phyloP scores from a whole-genome alignment of 1,284 basidiomycete genomes.

The Termitomyces sp. region DNA sequence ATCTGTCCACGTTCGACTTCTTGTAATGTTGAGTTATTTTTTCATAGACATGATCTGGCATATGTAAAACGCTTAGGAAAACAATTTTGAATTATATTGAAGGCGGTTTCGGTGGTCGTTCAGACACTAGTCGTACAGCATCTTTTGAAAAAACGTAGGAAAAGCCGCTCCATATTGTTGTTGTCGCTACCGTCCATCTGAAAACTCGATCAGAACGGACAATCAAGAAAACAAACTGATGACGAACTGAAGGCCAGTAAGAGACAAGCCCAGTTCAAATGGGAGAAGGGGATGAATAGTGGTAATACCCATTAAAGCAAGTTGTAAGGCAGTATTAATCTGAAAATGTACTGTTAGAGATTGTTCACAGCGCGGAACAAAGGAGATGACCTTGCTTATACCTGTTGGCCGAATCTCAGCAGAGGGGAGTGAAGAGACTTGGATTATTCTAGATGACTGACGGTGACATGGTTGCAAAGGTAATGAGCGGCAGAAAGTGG shows the following conservation, averaged over 20 bases:
- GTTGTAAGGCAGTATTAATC: constrained; percentile 92
- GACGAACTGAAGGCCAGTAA: constrained; percentile 49
- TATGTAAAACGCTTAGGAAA: neutral
- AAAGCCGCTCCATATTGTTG: constrained; percentile 89
- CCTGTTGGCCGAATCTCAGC: constrained; percentile 88
- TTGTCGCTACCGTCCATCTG: constrained; percentile 82
- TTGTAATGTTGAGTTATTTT: neutral
- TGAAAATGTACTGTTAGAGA: constrained; percentile 26
- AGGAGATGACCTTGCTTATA: constrained; percentile 73
- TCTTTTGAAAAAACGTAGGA: constrained; percentile 80
- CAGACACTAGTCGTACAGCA: constrained; percentile 57
- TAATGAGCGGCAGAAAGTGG: constrained; percentile 2
- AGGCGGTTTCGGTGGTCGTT: constrained; percentile 28
- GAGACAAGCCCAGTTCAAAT: constrained; percentile 48
- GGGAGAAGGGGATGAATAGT: constrained; percentile 82
- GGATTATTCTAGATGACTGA: neutral
- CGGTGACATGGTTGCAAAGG: constrained; percentile 7
- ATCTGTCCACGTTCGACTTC: neutral
- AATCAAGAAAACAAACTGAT: constrained; percentile 2
- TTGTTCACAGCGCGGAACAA: neutral
- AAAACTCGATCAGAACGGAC: constrained; percentile 4
- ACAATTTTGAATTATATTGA: constrained; percentile 4
- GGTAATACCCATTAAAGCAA: constrained; percentile 84
- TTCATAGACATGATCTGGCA: neutral
- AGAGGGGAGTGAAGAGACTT: constrained; percentile 47